Evolutionary conservation across 768 basidiomycete species (phyloP), one percentile per base, ranked within the genome.

Genomic region (Xerocomellus dryophilus): DNA sequence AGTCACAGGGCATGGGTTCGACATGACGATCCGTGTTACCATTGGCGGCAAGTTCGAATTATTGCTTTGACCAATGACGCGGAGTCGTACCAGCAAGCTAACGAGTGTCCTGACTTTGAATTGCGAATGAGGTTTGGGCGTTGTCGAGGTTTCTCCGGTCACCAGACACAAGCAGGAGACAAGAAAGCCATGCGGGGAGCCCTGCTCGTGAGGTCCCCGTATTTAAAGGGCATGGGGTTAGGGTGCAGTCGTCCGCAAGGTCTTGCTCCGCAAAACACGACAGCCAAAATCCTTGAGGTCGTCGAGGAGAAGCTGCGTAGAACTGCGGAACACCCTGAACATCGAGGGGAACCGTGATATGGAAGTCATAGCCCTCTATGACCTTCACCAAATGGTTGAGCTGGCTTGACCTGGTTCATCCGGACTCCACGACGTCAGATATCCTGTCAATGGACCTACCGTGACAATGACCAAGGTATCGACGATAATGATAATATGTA

Each of bases 91-190:
- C 60, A 56, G 50, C 53, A 65, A 42, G 62, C 55, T 53, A 40
- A 46, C 43, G 51, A 59, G 10, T 50, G 57, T 54, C 57, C 57
- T 62, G 67, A 60, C 57, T 58, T 66, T 65, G 67, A 57, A 66
- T 60, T 56, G 57, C 61, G 66, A 60, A 66, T 48, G 63, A 71
- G 64, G 66, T 53, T 55, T 56, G 55, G 65, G 58, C 57, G 48
- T 66, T 61, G 64, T 57, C 47, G 66, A 51, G 46, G 48, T 59
- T 50, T 59, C 50, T 56, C 57, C 59, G 41, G 47, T 54, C 56
- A 64, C 56, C 57, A 49, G 45, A 58, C 58, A 62, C 55, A 57
- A 61, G 64, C 58, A 54, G 44, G 58, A 50, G 57, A 64, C 61
- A 27, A 52, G 65, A 56, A 59, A 61, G 55, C 62, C 65, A 60